phyloP scores from a whole-genome alignment of 2,329 filamentous ascomycete species.

The Coniochaeta hoffmannii region DNA sequence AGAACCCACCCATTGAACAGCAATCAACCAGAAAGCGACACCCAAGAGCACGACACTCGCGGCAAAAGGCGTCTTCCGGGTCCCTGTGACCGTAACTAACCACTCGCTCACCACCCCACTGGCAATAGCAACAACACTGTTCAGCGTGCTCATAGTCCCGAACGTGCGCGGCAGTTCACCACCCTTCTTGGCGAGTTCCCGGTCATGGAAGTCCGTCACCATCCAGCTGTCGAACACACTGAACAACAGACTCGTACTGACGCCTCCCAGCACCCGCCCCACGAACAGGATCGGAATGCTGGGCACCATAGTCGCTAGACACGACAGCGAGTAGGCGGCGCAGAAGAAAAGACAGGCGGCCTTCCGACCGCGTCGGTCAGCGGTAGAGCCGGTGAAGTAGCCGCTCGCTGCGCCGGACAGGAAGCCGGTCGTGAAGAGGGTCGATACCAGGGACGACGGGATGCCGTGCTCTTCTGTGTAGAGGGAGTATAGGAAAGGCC shows the following conservation, averaged over 20 bases:
- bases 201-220: conserved; percentile 46
- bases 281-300: conserved; percentile 37
- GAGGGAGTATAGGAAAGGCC: conserved; percentile 42
- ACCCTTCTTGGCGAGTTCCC: conserved; percentile 31
- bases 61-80: conserved; percentile 46
- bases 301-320: conserved; percentile 40
- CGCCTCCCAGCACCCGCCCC: conserved; percentile 45
- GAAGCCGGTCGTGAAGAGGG: conserved; percentile 40
- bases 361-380: conserved; percentile 40
- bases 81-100: conserved; percentile 37
- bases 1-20: conserved; percentile 34
- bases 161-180: conserved; percentile 42
- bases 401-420: conserved; percentile 40
- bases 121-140: conserved; percentile 46
- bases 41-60: conserved; percentile 22
- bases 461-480: conserved; percentile 43
- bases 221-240: conserved; percentile 55
- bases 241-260: conserved; percentile 50
- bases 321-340: conserved; percentile 41
- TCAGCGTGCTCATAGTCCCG: conserved; percentile 43
- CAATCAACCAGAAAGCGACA: conserved; percentile 22
- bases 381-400: conserved; percentile 27
- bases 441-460: conserved; percentile 34
- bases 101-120: conserved; percentile 45
- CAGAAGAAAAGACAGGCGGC: conserved; percentile 47